Conservation (phyloP, 2,329 filamentous ascomycete genomes). For the Coniochaeta ligniaria region DNA sequence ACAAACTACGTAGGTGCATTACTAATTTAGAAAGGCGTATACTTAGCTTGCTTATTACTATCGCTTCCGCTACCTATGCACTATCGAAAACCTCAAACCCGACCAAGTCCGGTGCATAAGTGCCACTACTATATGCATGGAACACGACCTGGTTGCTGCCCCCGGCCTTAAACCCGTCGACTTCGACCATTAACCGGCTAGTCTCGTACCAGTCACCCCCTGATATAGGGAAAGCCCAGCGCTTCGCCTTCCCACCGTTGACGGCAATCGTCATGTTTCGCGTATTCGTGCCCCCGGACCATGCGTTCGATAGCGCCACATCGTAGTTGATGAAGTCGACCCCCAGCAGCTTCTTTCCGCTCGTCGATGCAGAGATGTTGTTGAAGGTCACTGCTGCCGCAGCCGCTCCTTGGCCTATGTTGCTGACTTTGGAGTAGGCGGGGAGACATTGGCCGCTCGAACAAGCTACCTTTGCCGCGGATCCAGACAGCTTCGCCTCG, state of each 20-base stretch:
- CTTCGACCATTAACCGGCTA: constrained; percentile 33
- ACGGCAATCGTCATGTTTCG: constrained; percentile 33
- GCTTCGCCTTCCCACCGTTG: constrained; percentile 19
- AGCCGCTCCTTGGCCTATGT: constrained; percentile 24
- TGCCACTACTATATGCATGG: constrained; percentile 14
- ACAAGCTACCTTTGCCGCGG: constrained; percentile 26
- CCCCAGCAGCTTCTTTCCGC: constrained; percentile 30
- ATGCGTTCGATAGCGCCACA: constrained; percentile 31
- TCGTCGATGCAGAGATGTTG: constrained; percentile 18
- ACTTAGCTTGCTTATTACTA: too few species aligned
- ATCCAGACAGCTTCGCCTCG: constrained; percentile 26
- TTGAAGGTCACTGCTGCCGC: constrained; percentile 23
- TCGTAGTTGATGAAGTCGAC: constrained; percentile 48
- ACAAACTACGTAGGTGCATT: too few species aligned
- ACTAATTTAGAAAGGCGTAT: too few species aligned
- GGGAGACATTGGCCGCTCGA: constrained; percentile 31
- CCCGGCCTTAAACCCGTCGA: constrained; percentile 36
- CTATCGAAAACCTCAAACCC: constrained; percentile 29
- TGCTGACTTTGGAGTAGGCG: constrained; percentile 31
- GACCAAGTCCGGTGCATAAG: constrained; percentile 33
- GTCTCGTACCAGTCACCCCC: constrained; percentile 44
- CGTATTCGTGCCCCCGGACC: constrained; percentile 37
- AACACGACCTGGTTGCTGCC: constrained; percentile 27
- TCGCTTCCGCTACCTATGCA: too few species aligned
- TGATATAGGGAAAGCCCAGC: constrained; percentile 42